Conservation (phyloP, 805 yeast species). For the Wickerhamiella bombiphila region DNA sequence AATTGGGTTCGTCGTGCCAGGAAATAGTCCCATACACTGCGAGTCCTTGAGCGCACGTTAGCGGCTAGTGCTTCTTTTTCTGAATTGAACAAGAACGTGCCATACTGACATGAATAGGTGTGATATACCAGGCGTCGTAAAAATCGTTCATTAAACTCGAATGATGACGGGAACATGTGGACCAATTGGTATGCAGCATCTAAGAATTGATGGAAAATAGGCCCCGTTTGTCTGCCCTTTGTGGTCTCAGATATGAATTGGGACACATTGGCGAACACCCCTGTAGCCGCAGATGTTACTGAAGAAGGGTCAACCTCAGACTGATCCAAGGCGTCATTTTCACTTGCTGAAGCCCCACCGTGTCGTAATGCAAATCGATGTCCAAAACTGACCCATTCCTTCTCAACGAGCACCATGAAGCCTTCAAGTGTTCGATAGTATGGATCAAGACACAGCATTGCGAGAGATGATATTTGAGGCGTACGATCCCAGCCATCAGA, state of each 20-base stretch:
- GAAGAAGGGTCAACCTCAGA: constrained; percentile 10
- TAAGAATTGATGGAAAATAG: constrained; percentile 85
- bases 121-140: constrained; percentile 75
- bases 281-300: constrained; percentile 25
- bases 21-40: constrained; percentile 91
- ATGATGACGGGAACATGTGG: constrained; percentile 52
- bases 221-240: constrained; percentile 43
- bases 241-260: constrained; percentile 19
- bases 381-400: constrained; percentile 94
- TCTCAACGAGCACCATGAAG: constrained; percentile 69
- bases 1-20: constrained; percentile 61
- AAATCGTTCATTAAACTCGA: constrained; percentile 83
- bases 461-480: constrained; percentile 69
- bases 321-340: constrained; percentile 1
- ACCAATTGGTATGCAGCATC: constrained; percentile 76
- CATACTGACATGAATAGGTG: constrained; percentile 86
- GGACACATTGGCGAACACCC: constrained; percentile 34
- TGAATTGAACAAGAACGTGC: constrained; percentile 66
- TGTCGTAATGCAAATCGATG: constrained; percentile 68
- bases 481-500: constrained; percentile 99
- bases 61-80: constrained; percentile 47
- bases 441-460: constrained; percentile 82
- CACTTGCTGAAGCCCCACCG: neutral
- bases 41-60: constrained; percentile 34
- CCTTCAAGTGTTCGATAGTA: constrained; percentile 79